These are phyloP conservation scores for Corchorus capsularis DNA, from an alignment of 345 rosid genomes.

Conservation along the genomic window DNA sequence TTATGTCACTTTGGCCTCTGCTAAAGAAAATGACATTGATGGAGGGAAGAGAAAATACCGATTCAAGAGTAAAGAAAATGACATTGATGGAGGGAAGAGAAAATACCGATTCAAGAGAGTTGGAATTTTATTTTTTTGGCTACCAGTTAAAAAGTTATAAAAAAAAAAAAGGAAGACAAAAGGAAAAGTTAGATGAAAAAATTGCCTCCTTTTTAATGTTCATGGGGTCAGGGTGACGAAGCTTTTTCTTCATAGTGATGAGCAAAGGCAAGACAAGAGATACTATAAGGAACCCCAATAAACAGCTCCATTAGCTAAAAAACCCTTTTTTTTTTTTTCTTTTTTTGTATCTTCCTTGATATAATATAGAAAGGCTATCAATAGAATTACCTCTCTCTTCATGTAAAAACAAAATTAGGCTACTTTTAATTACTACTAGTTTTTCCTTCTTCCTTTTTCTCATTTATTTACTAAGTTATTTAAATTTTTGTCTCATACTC, in stretches of 20 bases:
- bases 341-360: constrained; percentile 25
- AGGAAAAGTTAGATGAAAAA: constrained; percentile 15
- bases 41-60: neutral
- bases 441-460: neutral
- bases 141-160: neutral
- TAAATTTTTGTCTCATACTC: neutral
- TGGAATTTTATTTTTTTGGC: constrained; percentile 6
- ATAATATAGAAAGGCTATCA: constrained; percentile 24
- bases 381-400: constrained; percentile 21
- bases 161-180: constrained; percentile 23
- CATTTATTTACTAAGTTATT: neutral
- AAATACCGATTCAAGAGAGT: neutral
- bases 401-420: constrained; percentile 23
- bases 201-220: constrained; percentile 13
- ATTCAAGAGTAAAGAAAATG: constrained; percentile 25
- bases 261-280: constrained; percentile 19
- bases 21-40: constrained; percentile 29
- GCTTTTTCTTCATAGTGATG: constrained; percentile 22
- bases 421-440: neutral
- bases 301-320: constrained; percentile 26
- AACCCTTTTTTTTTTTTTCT: neutral
- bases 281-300: constrained; percentile 26
- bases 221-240: constrained; percentile 24
- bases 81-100: constrained; percentile 18
- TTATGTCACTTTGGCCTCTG: neutral